phyloP scores from a whole-genome alignment of 768 basidiomycete species.

The Strobilomyces confusus region DNA sequence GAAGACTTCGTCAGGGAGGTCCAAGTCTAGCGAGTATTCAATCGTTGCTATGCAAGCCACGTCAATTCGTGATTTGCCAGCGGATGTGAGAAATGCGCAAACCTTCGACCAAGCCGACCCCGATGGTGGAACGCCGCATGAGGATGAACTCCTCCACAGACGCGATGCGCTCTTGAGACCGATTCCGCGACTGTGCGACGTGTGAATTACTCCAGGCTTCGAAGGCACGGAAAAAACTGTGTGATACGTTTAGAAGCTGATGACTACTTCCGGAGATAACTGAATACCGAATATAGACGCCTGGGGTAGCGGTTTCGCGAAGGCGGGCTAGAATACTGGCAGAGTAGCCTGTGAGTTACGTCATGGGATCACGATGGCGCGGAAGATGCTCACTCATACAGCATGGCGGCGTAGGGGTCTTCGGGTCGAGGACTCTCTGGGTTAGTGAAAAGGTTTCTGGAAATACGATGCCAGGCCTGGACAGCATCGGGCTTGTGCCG shows the following conservation, averaged over 20 bases:
- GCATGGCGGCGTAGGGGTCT: constrained; percentile 37
- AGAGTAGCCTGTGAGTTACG: constrained; percentile 4
- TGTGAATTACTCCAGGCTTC: constrained; percentile 35
- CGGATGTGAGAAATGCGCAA: not conserved
- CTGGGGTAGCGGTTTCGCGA: constrained; percentile 34
- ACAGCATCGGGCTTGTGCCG: constrained; percentile 34
- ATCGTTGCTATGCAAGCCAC: constrained; percentile 27
- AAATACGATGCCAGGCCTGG: constrained; percentile 31
- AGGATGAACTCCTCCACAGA: constrained; percentile 37
- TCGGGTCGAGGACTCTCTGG: constrained; percentile 28
- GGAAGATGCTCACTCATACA: constrained; percentile 32
- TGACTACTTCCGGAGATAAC: not conserved
- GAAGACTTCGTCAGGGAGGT: constrained; percentile 36
- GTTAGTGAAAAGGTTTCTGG: constrained; percentile 26
- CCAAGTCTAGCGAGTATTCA: constrained; percentile 36
- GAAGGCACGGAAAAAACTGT: constrained; percentile 35
- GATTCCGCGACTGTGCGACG: constrained; percentile 33
- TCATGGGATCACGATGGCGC: constrained; percentile 4
- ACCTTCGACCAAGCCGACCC: constrained; percentile 38
- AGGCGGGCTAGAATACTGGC: constrained; percentile 32
- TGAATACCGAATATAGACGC: constrained; percentile 33
- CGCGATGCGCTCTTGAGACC: constrained; percentile 34
- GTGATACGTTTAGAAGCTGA: constrained; percentile 1
- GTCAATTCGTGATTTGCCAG: not conserved
- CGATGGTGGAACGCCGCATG: constrained; percentile 36